Evolutionary conservation across 1,284 basidiomycete genomes (phyloP), one percentile per base, ranked within the genome.

Genomic region (Cryptococcus depauperatus): DNA sequence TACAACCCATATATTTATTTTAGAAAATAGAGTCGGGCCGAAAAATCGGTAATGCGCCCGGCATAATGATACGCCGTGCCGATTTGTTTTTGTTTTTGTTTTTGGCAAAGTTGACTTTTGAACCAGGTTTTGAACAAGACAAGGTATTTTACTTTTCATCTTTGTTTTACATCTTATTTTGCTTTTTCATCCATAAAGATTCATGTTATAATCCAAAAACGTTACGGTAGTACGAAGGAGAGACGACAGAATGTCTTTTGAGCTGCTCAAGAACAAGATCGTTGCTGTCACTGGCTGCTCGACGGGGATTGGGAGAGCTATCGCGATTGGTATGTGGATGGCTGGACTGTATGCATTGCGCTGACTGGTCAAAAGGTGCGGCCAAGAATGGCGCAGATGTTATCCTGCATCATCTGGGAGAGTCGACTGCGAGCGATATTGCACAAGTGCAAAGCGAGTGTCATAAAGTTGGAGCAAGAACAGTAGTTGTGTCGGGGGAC

Each of bases 241-340:
- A 21, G 41, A 34, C 2, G 10, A 25, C 32, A 33, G 22, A 23
- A 50, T 55, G 47, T 46, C 51, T 3, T 57, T 45, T 33, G 50
- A 50, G 19, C 59, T 64, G n/a, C 76, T 83, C 11, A 62, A 71
- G 11, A 73, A 75, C 58, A 84, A 84, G 61, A 69, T 84, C 23
- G 79, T 84, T 16, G 78, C 79, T 49, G 81, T 86, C 56, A 86
- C 84, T 11, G 84, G 85, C 26, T 76, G 81, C 16, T 83, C 82
- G n/a, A 75, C 81, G 47, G 84, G 85, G n/a, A 88, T 87, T 46
- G 84, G 85, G 16, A 75, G 81, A 39, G 82, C 79, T n/a, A 82
- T 79, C 51, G 83, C 82, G 5, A 64, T 84, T 7, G 66, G 68
- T 45, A 77, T 79, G 61, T 76, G n/a, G 29, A n/a, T n/a, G n/a